Conservation (phyloP, 306 rosid species). For the Cicer chorassanicum region DNA sequence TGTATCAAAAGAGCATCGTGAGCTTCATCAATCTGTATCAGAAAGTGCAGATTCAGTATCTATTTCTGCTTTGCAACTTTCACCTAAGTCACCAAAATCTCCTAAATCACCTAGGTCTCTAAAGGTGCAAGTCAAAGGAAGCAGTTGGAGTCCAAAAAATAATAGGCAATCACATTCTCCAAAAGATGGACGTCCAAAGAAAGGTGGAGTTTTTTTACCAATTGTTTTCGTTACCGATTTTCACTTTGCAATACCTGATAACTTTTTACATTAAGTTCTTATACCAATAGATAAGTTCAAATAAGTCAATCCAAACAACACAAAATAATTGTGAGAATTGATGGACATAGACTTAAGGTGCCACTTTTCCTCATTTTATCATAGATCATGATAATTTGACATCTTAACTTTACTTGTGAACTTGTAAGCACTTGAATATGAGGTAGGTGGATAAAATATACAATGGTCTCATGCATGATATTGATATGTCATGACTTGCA, state of each 20-base stretch:
- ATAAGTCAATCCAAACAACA: no score
- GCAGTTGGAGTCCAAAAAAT: slow-evolving; percentile 49
- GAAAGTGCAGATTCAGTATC: slow-evolving; percentile 60
- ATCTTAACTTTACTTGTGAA: slow-evolving; percentile 7
- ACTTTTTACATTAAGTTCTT: background rate
- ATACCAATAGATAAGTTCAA: no score
- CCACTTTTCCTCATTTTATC: slow-evolving; percentile 25
- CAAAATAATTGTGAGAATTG: slow-evolving; percentile 2
- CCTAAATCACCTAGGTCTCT: slow-evolving; percentile 58
- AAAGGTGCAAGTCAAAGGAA: slow-evolving; percentile 45
- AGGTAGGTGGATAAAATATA: background rate
- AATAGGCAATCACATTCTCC: slow-evolving; percentile 49
- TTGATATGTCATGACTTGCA: background rate
- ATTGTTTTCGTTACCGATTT: slow-evolving; percentile 5
- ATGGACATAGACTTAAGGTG: background rate
- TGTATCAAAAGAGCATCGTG: slow-evolving; percentile 57
- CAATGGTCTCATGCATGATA: slow-evolving; percentile 1
- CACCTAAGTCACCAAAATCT: slow-evolving; percentile 51
- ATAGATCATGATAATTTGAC: background rate
- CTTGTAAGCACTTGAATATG: background rate
- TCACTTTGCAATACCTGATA: background rate
- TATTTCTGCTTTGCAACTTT: slow-evolving; percentile 52
- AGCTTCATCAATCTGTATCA: slow-evolving; percentile 53
- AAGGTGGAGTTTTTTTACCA: slow-evolving; percentile 48
- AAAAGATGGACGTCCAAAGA: slow-evolving; percentile 61